phyloP scores from a whole-genome alignment of 345 rosid species.

The Eutrema yunnanense region DNA sequence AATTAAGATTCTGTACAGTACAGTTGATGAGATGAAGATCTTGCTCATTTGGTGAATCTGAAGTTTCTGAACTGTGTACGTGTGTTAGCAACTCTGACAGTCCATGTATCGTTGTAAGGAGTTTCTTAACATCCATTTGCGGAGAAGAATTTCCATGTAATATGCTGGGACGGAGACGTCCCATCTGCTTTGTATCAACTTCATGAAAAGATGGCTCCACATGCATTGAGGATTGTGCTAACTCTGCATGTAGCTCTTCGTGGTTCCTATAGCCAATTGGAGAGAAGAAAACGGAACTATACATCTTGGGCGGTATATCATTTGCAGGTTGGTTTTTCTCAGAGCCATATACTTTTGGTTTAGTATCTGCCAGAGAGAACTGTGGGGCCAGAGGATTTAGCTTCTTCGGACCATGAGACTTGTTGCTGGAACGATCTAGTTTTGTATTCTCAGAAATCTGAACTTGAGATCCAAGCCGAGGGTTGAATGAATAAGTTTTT shows the following conservation, averaged over 20 bases:
- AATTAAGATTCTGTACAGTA: slow-evolving; percentile 40
- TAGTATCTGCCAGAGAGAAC: not conserved
- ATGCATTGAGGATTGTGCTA: not conserved
- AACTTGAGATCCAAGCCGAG: slow-evolving; percentile 25
- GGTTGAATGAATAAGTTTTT: slow-evolving; percentile 14
- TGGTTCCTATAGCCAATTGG: not conserved
- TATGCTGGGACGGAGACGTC: not conserved
- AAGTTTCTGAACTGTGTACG: slow-evolving; percentile 29
- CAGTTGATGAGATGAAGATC: slow-evolving; percentile 34
- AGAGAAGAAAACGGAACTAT: not conserved
- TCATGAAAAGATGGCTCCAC: not conserved
- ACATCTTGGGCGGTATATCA: not conserved
- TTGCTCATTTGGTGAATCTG: slow-evolving; percentile 31
- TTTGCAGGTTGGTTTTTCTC: not conserved
- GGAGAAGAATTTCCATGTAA: not conserved
- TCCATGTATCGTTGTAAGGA: slow-evolving; percentile 37
- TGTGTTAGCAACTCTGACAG: slow-evolving; percentile 43
- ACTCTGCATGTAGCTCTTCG: not conserved
- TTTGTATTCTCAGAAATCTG: slow-evolving; percentile 22
- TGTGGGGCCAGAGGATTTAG: slow-evolving; percentile 19
- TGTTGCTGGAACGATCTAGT: not conserved
- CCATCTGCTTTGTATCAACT: not conserved
- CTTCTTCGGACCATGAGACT: not conserved
- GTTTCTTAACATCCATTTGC: slow-evolving; percentile 32
- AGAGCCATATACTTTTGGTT: not conserved